Percentiles rank a stretch among this genome's conserved stretches.
These are phyloP conservation scores for Candida maris DNA, from an alignment of 805 yeast species.

Conservation along the genomic window DNA sequence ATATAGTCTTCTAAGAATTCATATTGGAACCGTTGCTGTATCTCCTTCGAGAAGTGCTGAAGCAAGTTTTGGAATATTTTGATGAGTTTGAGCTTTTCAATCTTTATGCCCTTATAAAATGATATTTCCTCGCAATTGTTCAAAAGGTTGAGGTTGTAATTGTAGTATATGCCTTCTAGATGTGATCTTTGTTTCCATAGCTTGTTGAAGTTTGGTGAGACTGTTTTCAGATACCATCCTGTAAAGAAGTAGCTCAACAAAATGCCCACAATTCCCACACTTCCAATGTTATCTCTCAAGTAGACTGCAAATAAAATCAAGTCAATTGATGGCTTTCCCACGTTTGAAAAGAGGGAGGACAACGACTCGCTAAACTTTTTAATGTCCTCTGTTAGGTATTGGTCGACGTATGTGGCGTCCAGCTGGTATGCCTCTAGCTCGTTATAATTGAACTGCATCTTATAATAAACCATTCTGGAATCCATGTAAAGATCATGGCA, in stretches of 20 bases:
- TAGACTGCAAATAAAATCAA: slow-evolving; percentile 79
- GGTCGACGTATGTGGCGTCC: slow-evolving; percentile 67
- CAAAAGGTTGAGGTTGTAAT: slow-evolving; percentile 78
- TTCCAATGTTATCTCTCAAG: slow-evolving; percentile 80
- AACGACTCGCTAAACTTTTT: slow-evolving; percentile 76
- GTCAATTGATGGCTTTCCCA: slow-evolving; percentile 91
- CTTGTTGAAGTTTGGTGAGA: slow-evolving; percentile 83
- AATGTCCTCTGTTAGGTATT: slow-evolving; percentile 82
- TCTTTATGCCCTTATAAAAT: slow-evolving; percentile 81
- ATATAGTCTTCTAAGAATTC: slow-evolving; percentile 80
- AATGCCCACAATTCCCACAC: slow-evolving; percentile 79
- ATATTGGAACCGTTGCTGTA: slow-evolving; percentile 62
- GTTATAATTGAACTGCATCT: slow-evolving; percentile 58
- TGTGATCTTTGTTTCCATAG: slow-evolving; percentile 69
- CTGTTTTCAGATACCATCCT: slow-evolving; percentile 65
- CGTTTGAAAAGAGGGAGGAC: slow-evolving; percentile 77
- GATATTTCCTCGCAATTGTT: slow-evolving; percentile 92
- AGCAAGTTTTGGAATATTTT: slow-evolving; percentile 55
- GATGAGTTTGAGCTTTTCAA: slow-evolving; percentile 67
- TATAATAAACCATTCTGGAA: slow-evolving; percentile 76
- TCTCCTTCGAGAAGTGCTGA: slow-evolving; percentile 31
- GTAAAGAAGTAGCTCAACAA: slow-evolving; percentile 77
- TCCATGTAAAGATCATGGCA: slow-evolving; percentile 88
- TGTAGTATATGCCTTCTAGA: slow-evolving; percentile 85
- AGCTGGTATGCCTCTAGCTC: slow-evolving; percentile 30